Evolutionary conservation across 2,329 filamentous ascomycete species (phyloP).

Genomic region (Aspergillus fijiensis): DNA sequence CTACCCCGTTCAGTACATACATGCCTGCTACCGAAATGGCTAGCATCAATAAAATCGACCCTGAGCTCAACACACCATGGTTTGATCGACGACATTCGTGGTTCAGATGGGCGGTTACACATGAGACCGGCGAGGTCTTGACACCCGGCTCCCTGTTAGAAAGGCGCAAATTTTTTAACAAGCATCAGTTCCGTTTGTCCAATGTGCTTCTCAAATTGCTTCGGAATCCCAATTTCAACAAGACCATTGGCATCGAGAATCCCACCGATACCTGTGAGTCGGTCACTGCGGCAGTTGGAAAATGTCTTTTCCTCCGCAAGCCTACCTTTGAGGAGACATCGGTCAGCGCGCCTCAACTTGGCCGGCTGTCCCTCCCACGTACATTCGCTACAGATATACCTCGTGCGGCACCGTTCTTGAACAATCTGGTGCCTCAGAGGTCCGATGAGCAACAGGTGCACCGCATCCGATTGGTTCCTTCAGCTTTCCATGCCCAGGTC

Average conservation of each 20-base stretch:
- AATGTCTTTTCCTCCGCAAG: conserved; percentile 38
- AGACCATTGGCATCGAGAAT: not conserved
- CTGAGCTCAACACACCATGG: conserved; percentile 28
- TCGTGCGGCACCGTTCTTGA: conserved; percentile 33
- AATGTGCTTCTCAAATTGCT: conserved; percentile 35
- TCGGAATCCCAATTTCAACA: conserved; percentile 9
- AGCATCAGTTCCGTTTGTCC: conserved; percentile 32
- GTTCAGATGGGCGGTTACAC: conserved; percentile 40
- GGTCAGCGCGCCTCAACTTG: conserved; percentile 33
- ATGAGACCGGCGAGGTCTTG: not conserved
- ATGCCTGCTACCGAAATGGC: conserved; percentile 30
- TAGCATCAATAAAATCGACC: conserved; percentile 25
- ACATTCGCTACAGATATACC: conserved; percentile 38
- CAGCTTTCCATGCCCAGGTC: conserved; percentile 19
- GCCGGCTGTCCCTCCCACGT: conserved; percentile 28
- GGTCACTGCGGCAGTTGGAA: conserved; percentile 40
- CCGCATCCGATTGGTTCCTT: conserved; percentile 37
- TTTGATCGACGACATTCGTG: conserved; percentile 35
- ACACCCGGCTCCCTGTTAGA: conserved; percentile 19
- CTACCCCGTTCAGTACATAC: conserved; percentile 38
- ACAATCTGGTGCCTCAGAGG: conserved; percentile 22
- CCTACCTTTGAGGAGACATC: conserved; percentile 19
- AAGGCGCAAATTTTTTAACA: conserved; percentile 26
- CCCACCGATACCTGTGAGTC: conserved; percentile 29
- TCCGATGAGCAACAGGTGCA: conserved; percentile 20